Conservation (phyloP, 2,329 filamentous ascomycete species). For the Botrytis cinerea region DNA sequence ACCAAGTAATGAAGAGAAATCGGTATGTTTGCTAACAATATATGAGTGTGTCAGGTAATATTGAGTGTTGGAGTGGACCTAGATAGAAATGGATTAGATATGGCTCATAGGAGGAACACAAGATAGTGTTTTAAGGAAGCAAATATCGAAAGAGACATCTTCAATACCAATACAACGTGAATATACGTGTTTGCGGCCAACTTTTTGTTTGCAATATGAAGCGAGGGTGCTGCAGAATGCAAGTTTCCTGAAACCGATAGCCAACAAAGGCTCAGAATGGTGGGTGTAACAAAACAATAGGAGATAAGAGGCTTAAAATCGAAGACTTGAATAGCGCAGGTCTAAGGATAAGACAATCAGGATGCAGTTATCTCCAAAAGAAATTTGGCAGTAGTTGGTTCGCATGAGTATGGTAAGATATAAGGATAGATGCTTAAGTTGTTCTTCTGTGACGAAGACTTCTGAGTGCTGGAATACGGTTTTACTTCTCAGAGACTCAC, state of each 20-base stretch:
- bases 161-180: background rate
- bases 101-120: background rate
- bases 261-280: background rate
- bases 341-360: background rate
- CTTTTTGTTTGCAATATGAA: background rate
- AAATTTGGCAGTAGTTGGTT: background rate
- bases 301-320: background rate
- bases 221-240: background rate
- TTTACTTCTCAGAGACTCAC: background rate
- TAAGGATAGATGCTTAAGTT: background rate
- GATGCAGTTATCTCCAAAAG: background rate
- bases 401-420: background rate
- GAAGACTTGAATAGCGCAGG: too few relatives aligned
- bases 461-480: background rate
- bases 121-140: background rate
- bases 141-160: background rate
- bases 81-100: background rate
- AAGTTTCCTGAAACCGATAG: background rate
- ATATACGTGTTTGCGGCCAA: background rate
- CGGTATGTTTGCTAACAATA: constrained; percentile 1
- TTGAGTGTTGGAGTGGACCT: background rate
- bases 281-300: background rate
- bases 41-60: background rate
- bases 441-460: background rate
- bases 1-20: background rate